phyloP scores from a whole-genome alignment of 2,329 filamentous ascomycete genomes.

The Calonectria henricotiae region DNA sequence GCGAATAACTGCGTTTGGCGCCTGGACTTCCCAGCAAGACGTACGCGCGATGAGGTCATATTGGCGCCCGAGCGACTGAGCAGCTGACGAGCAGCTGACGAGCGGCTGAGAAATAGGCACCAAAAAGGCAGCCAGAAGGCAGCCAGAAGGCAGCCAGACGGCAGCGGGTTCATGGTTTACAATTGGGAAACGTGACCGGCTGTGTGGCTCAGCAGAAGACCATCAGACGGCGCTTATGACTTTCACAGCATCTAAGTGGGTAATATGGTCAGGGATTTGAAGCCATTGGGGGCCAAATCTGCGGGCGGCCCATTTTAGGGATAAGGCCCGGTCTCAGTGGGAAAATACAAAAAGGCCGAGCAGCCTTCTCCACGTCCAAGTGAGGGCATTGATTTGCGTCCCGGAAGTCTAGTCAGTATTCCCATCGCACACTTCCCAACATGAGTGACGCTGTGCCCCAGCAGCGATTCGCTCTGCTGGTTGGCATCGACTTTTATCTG shows the following conservation, averaged over 20 bases:
- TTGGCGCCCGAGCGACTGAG: too few species aligned
- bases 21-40: too few species aligned
- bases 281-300: background rate
- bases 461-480: slow-evolving; percentile 11
- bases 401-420: background rate
- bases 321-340: background rate
- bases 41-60: too few species aligned
- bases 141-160: too few species aligned
- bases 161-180: background rate
- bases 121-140: too few species aligned
- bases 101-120: too few species aligned
- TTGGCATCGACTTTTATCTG: slow-evolving; percentile 13
- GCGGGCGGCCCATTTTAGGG: background rate
- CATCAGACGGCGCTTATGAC: background rate
- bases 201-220: too few species aligned
- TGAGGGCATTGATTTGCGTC: background rate
- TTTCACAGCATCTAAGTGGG: background rate
- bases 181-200: too few species aligned
- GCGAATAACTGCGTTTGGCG: too few species aligned
- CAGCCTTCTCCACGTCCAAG: background rate
- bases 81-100: too few species aligned
- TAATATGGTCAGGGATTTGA: background rate
- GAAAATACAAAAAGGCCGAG: background rate
- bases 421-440: background rate
- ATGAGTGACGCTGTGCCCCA: background rate